phyloP scores from a whole-genome alignment of 768 basidiomycete genomes.

The Tulasnella calospora region DNA sequence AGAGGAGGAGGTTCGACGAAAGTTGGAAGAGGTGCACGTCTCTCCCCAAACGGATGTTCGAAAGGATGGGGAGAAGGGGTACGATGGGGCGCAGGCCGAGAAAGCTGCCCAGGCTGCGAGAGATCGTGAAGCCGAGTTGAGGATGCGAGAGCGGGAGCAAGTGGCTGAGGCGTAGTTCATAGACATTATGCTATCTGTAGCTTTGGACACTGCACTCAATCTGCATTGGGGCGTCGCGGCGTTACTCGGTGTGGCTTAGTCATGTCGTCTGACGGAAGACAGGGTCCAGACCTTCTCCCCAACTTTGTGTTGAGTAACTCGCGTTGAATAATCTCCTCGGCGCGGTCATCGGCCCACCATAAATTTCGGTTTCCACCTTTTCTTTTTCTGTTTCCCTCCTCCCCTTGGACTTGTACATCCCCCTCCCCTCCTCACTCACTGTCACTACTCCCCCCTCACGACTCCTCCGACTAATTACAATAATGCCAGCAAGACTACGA shows the following conservation, averaged over 20 bases:
- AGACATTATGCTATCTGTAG: too few relatives aligned
- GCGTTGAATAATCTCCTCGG: too few relatives aligned
- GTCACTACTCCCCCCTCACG: not conserved
- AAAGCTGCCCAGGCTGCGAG: slow-evolving; percentile 21
- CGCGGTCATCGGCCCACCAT: not conserved
- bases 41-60: not conserved
- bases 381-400: not conserved
- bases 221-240: too few relatives aligned
- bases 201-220: too few relatives aligned
- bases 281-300: not conserved
- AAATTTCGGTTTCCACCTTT: not conserved
- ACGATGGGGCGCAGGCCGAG: slow-evolving; percentile 25
- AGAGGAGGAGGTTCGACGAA: slow-evolving; percentile 16
- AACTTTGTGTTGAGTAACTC: too few relatives aligned
- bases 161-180: not conserved
- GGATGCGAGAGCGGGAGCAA: not conserved
- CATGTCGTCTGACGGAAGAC: not conserved
- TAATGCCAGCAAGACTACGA: not conserved
- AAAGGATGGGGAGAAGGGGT: slow-evolving; percentile 22
- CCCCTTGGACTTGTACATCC: not conserved
- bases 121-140: slow-evolving; percentile 25
- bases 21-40: slow-evolving; percentile 22
- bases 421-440: not conserved
- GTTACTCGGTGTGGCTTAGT: not conserved
- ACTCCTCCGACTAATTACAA: not conserved